A percentile compares a stretch with the other conserved stretches of the same genome.
Evolutionary conservation across 106 monocot genomes (phyloP).

Genomic region (Xerophyta viscosa): DNA sequence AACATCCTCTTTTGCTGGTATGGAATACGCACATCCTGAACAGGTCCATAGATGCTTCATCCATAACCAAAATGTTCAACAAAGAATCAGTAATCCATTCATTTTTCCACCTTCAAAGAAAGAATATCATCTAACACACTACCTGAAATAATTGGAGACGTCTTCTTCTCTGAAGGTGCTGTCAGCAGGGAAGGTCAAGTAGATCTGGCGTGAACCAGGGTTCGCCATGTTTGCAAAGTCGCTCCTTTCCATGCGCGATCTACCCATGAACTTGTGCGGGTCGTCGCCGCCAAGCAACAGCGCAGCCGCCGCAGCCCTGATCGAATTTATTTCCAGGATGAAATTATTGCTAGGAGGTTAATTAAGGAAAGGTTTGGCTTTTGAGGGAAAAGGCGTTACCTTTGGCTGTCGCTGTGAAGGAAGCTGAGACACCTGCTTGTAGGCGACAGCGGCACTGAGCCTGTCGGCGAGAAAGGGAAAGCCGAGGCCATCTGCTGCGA

Average conservation of each 20-base stretch:
- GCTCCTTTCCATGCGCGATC: slow-evolving; percentile 48
- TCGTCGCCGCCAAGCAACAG: slow-evolving; percentile 52
- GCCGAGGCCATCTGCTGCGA: slow-evolving; percentile 42
- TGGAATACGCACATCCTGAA: slow-evolving; percentile 89
- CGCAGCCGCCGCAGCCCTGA: slow-evolving; percentile 42
- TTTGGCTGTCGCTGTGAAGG: slow-evolving; percentile 58
- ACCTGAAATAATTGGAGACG: slow-evolving; percentile 95
- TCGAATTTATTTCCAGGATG: no score
- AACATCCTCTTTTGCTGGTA: slow-evolving; percentile 97
- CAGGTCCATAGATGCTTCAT: slow-evolving; percentile 90
- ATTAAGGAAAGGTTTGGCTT: background rate
- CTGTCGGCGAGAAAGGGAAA: slow-evolving; percentile 50
- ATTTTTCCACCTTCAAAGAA: no score
- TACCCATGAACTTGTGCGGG: slow-evolving; percentile 45
- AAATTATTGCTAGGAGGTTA: background rate
- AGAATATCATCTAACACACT: no score
- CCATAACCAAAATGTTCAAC: no score
- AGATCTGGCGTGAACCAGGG: slow-evolving; percentile 88
- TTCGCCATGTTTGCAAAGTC: slow-evolving; percentile 54
- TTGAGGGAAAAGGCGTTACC: slow-evolving; percentile 20
- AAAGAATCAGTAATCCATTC: no score
- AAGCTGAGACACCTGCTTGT: slow-evolving; percentile 53
- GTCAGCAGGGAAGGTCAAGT: slow-evolving; percentile 87
- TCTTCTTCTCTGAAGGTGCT: slow-evolving; percentile 94
- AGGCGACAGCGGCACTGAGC: slow-evolving; percentile 23